Base-by-base conservation (phyloP, 73 alveolate genomes). In the Tetrahymena borealis region DNA sequence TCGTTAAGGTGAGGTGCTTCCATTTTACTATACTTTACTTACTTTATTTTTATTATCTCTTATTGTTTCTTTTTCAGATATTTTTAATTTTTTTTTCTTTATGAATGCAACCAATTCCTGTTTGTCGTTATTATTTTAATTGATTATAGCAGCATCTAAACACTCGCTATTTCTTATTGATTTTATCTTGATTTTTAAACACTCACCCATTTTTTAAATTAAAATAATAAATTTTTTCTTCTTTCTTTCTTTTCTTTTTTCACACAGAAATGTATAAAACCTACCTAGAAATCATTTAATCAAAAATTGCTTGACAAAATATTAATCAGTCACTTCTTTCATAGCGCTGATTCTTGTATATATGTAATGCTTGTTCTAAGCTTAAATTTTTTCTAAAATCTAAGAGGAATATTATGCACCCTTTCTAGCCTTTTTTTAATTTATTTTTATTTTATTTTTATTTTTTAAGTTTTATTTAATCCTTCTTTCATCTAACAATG, bases 1-100 rank as follows among this genome's bases (percentile, higher is more conserved):
- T 97, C 99, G 85, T 60, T 60, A 24, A 60, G 28, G 28, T 60
- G 85, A 60, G 85, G 85, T 24, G 85, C 85, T 60, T 60, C 85
- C 85, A 60, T 60, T 60, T 60, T 60, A 60, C 85, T 60, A 24
- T 24, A 7, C 28, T 60, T 60, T 60, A 20, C 85, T 60, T 60
- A 18, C 36, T 60, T 60, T 15, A 60, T 60, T 60, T 13, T 24
- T 60, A 24, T 60, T n/a, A 41, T 41, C 78, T 41, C 78, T 41
- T 60, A 18, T 60, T 60, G 16, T 60, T 6, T 60, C 38, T 60
- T 60, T 60, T 12, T n/a, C n/a, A n/a, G n/a, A n/a, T n/a, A 60
- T 60, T 60, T 60, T 60, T 60, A 60, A 60, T 60, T 60, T 24
- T 60, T 60, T 60, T 60, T 35, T 60, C 28, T 60, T 24, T 60